Percentiles rank a stretch among this genome's conserved stretches.
Evolutionary conservation across 2,329 filamentous ascomycete species (phyloP).

Genomic region (Fusarium staphyleae): DNA sequence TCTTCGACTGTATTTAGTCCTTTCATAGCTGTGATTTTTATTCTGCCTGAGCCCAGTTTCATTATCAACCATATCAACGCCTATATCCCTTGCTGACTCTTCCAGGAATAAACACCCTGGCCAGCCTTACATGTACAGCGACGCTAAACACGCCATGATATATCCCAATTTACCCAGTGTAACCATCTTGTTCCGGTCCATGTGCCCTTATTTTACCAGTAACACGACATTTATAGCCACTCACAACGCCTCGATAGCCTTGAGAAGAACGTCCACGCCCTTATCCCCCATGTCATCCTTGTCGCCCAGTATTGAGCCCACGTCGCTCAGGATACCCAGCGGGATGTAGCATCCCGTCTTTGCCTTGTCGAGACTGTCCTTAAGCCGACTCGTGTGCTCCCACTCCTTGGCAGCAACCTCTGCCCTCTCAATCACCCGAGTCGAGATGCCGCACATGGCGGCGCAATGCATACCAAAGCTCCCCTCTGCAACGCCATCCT

Average conservation of each 20-base stretch:
- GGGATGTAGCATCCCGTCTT: slow-evolving; percentile 83
- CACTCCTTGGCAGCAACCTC: slow-evolving; percentile 89
- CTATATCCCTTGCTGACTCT: slow-evolving; percentile 28
- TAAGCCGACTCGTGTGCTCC: slow-evolving; percentile 92
- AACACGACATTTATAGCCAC: slow-evolving; percentile 6
- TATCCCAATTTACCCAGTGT: slow-evolving; percentile 3
- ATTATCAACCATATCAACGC: slow-evolving; percentile 22
- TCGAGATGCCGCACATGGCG: slow-evolving; percentile 93
- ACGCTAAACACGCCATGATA: slow-evolving; percentile 24
- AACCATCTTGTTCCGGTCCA: slow-evolving; percentile 2
- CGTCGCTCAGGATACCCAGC: slow-evolving; percentile 85
- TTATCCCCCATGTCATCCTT: slow-evolving; percentile 56
- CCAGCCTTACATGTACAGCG: slow-evolving; percentile 24
- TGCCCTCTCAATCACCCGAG: slow-evolving; percentile 81
- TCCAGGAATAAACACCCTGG: slow-evolving; percentile 12
- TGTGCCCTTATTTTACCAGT: background rate
- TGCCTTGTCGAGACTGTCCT: slow-evolving; percentile 84
- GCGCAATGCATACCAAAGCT: slow-evolving; percentile 99
- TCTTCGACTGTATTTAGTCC: too few relatives aligned
- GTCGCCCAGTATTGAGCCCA: slow-evolving; percentile 77
- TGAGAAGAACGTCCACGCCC: slow-evolving; percentile 65
- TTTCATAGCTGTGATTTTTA: too few relatives aligned
- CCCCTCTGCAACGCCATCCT: slow-evolving; percentile 91
- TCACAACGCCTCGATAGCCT: slow-evolving; percentile 65
- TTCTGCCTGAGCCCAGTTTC: background rate